Evolutionary conservation across 2,329 filamentous ascomycete genomes (phyloP), one percentile per base, ranked within the genome.

Genomic region (Bipolaris zeicola): DNA sequence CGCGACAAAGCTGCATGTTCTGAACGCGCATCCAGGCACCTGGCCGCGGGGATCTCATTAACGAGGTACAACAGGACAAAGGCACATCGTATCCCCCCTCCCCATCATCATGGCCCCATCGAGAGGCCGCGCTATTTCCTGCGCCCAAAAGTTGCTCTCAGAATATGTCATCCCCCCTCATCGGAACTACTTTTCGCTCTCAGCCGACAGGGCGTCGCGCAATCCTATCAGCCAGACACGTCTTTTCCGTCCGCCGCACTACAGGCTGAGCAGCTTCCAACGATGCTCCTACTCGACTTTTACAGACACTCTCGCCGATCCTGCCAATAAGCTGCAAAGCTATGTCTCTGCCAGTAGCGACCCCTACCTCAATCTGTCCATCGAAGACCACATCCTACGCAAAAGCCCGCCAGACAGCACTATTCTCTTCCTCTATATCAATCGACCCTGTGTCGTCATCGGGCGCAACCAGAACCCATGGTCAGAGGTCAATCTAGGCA

Each of bases 381-480:
- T 97, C 68, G 95, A 99, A 80, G 92, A 98, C 74, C 89, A 91
- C 75, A 87, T 99, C 28, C 85, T 98, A 6, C 87, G 91, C 67
- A 86, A 87, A 52, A 88, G 89, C 0, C 85, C 88, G 1, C 81
- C 86, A 6, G 85, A 89, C 58, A 92, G 92, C 11, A 89, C 85
- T 13, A 78, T 98, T 48, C 85, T 98, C 1, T 90, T 98, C 54
- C 84, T 97, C 48, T 99, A 98, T 79, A 85, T 87, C 68, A 98
- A 99, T 78, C 78, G 86, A 36, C 92, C 94, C 0, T 92, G 91
- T 73, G 84, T 99, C 57, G 88, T 99, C 72, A 89, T 99, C 65
- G 95, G 95, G 41, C 88, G 95, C 58, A 99, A 99, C 75, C 95
- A 99, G 79, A 99, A 99, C 75, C 95, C 95, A 51, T 99, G 94